phyloP scores from a whole-genome alignment of 2,329 filamentous ascomycete genomes.

The Botrytis hyacinthi region DNA sequence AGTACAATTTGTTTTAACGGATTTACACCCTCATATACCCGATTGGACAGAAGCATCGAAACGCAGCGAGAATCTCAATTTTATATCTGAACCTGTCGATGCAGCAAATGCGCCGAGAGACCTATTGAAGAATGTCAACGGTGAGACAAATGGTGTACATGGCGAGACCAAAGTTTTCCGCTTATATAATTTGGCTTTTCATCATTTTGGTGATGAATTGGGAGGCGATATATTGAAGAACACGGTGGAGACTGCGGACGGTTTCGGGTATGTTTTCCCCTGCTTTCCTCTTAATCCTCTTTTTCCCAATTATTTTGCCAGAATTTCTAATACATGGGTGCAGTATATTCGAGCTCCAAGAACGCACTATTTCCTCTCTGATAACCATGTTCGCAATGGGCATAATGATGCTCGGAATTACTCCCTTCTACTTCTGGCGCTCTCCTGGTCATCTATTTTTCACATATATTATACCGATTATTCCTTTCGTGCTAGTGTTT shows the following conservation, averaged over 20 bases:
- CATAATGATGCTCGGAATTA: slow-evolving; percentile 49
- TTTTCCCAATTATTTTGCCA: no score
- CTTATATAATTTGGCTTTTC: slow-evolving; percentile 72
- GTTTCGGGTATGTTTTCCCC: slow-evolving; percentile 51
- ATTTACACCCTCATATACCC: slow-evolving; percentile 61
- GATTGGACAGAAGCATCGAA: slow-evolving; percentile 56
- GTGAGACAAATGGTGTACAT: not conserved
- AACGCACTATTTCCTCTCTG: slow-evolving; percentile 55
- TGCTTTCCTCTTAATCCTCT: not conserved
- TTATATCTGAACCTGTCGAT: slow-evolving; percentile 61
- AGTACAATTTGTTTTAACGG: slow-evolving; percentile 62
- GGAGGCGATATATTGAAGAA: slow-evolving; percentile 61
- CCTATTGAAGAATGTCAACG: slow-evolving; percentile 41
- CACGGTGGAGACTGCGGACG: slow-evolving; percentile 62
- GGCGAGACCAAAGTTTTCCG: slow-evolving; percentile 58
- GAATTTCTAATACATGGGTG: not conserved
- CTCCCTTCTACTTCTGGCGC: slow-evolving; percentile 49
- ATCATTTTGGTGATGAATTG: slow-evolving; percentile 68
- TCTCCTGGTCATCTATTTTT: slow-evolving; percentile 53
- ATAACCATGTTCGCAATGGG: slow-evolving; percentile 54
- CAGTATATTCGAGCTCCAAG: slow-evolving; percentile 72
- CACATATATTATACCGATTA: slow-evolving; percentile 62
- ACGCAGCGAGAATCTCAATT: slow-evolving; percentile 56
- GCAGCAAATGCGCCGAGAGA: slow-evolving; percentile 58
- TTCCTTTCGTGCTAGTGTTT: slow-evolving; percentile 66